These are phyloP conservation scores for Fragaria ananassa DNA, from an alignment of 306 rosid species.

Conservation along the genomic window DNA sequence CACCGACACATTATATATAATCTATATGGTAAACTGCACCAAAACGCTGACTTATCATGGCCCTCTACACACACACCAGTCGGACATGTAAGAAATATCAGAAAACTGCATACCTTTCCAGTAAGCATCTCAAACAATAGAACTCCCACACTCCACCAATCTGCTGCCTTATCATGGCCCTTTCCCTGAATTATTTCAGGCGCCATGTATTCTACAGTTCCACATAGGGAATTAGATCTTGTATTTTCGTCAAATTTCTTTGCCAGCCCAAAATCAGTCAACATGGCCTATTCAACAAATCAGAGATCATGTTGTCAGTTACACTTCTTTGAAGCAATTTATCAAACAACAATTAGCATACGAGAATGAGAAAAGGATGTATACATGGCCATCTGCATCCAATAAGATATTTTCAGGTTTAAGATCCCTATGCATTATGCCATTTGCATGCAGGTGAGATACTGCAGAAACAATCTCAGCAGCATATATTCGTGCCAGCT, in stretches of 20 bases:
- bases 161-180: conserved; percentile 97
- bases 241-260: conserved; percentile 73
- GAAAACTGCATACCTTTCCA: conserved; percentile 61
- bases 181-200: conserved; percentile 96
- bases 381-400: conserved; percentile 94
- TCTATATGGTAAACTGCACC: background rate
- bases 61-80: background rate
- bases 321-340: conserved; percentile 14
- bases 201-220: conserved; percentile 94
- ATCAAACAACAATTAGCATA: background rate
- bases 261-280: conserved; percentile 96
- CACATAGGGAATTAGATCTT: conserved; percentile 89
- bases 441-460: conserved; percentile 85
- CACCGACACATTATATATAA: background rate
- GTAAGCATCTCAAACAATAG: conserved; percentile 94
- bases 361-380: conserved; percentile 21
- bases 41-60: background rate
- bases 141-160: conserved; percentile 98
- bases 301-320: conserved; percentile 23
- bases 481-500: conserved; percentile 82
- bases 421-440: conserved; percentile 96
- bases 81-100: background rate
- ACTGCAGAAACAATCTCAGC: conserved; percentile 97
- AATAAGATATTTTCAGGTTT: conserved; percentile 89
- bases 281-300: conserved; percentile 57